Evolutionary conservation across 169 alveolate species (phyloP).

Genomic region (Cyclospora cayetanensis): DNA sequence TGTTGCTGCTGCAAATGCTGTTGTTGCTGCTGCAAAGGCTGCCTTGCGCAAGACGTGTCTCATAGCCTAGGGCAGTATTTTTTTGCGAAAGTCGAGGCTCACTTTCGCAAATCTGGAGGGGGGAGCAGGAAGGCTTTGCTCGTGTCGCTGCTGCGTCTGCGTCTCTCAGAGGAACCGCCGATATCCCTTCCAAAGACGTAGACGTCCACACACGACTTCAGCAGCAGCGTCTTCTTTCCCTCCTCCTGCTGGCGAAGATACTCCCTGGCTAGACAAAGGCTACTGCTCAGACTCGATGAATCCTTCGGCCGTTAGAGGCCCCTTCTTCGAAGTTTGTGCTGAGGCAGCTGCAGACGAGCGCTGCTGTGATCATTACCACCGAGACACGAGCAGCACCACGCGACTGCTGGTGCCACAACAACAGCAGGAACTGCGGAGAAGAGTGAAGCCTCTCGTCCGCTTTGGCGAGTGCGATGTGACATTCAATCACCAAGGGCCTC

Average conservation of each 20-base stretch:
- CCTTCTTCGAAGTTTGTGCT: neutral
- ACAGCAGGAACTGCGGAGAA: neutral
- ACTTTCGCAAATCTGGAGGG: too few species aligned
- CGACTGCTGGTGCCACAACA: neutral
- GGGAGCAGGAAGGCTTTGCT: too few species aligned
- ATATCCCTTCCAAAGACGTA: too few species aligned
- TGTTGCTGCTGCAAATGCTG: too few species aligned
- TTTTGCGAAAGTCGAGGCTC: too few species aligned
- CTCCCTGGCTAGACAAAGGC: neutral
- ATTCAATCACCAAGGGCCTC: slow-evolving; percentile 12
- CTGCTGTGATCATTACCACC: slow-evolving; percentile 5
- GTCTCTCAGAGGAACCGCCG: too few species aligned
- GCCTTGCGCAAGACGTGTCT: too few species aligned
- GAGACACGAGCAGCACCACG: neutral
- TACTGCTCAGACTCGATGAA: neutral
- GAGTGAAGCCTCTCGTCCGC: neutral
- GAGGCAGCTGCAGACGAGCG: neutral
- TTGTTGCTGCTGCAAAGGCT: too few species aligned
- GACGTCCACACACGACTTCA: too few species aligned
- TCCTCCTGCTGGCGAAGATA: neutral
- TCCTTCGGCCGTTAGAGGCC: neutral
- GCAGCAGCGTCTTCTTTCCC: neutral
- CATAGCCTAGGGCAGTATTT: too few species aligned
- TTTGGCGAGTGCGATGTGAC: slow-evolving; percentile 46
- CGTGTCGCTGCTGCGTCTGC: too few species aligned